phyloP scores from a whole-genome alignment of 768 basidiomycete species.

The Mycena capillaripes region DNA sequence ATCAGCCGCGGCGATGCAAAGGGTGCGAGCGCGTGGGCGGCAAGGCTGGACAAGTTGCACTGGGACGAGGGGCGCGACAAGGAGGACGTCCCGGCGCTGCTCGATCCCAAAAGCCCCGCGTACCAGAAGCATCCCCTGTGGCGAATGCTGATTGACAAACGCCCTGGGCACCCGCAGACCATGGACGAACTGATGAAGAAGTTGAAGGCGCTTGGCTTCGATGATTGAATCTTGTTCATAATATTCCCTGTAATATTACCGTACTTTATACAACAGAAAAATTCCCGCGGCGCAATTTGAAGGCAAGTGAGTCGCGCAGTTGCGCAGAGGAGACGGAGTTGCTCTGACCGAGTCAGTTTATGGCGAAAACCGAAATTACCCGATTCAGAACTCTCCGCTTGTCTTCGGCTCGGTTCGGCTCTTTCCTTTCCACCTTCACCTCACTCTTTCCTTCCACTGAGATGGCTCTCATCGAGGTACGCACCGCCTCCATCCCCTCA shows the following conservation, averaged over 20 bases:
- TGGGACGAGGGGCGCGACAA: constrained; percentile 17
- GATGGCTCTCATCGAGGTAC: constrained; percentile 72
- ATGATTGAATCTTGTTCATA: too few species aligned
- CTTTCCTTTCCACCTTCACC: background rate
- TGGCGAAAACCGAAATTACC: constrained; percentile 5
- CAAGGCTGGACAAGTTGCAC: constrained; percentile 4
- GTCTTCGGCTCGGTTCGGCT: background rate
- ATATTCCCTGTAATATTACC: too few species aligned
- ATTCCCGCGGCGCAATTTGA: too few species aligned
- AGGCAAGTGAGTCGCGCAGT: too few species aligned
- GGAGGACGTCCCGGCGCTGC: background rate
- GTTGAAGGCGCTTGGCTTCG: background rate
- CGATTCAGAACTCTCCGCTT: constrained; percentile 16
- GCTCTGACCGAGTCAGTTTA: too few species aligned
- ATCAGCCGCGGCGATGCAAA: constrained; percentile 26
- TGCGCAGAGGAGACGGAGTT: too few species aligned
- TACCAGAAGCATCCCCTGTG: constrained; percentile 26
- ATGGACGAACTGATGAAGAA: background rate
- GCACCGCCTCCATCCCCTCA: background rate
- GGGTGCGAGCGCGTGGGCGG: constrained; percentile 22
- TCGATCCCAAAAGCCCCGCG: constrained; percentile 26
- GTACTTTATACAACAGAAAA: too few species aligned
- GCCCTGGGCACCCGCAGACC: background rate
- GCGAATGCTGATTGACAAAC: constrained; percentile 3
- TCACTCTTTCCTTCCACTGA: background rate